Evolutionary conservation across 495 filamentous ascomycete genomes (phyloP), one percentile per base, ranked within the genome.

Genomic region (Chaetomium tenue): DNA sequence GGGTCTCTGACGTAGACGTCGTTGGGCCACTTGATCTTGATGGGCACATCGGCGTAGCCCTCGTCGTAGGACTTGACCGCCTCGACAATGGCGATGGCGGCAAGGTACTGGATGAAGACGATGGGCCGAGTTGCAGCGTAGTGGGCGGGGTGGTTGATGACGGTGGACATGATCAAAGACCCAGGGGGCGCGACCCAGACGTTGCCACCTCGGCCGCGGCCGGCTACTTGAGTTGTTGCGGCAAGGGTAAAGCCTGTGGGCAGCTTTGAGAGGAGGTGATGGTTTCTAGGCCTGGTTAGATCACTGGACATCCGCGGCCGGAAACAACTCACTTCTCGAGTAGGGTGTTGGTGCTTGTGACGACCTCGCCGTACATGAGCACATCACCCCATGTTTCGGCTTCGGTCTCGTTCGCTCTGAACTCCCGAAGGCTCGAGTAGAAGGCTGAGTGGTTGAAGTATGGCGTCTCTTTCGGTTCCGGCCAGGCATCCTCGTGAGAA

Each of bases 1-100:
- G 91, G 92, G 70, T 92, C 90, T 13, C 84, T 79, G 0, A 91
- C 92, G 73, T 93, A 97, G 64, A 98, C 90, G 72, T 98, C 94
- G 66, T 98, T 98, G 9, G 94, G 94, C 94, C 94, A 98, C 76
- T 98, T 98, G 40, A 98, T 72, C 73, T 91, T 91, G 44, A 98
- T 85, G 11, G 90, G 91, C 37, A 97, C 65, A 0, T 83, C 76
- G 42, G 83, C 79, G 73, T 95, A 98, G 20, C 73, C 75, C 12
- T 57, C 58, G 53, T 89, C 92, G 71, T 97, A 98, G 28, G 80
- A 82, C 67, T 91, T 87, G 69, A 98, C 87, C 0, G 91, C 94
- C 61, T 91, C 86, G 11, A 96, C 88, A 39, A 91, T 89, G n/a
- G 94, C 95, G 51, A 98, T 81, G 4, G 91, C 93, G 2, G 91